Evolutionary conservation across 2,329 filamentous ascomycete species (phyloP), one percentile per base, ranked within the genome.

Genomic region (Claviceps digitariae): DNA sequence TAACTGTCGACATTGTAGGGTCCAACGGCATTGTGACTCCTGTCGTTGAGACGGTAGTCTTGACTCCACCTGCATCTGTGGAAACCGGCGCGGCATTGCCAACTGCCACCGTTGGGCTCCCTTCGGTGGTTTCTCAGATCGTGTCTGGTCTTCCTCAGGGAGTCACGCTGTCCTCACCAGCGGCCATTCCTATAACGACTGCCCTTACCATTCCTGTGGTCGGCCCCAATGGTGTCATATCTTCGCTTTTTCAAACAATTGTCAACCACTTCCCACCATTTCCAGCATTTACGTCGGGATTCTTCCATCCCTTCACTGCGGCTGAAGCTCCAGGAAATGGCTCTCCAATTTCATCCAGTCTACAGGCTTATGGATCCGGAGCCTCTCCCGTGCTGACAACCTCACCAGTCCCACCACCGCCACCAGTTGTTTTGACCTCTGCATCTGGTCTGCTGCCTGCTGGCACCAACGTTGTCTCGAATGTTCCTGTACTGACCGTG

Each of bases 201-300:
- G 57, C 60, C 52, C 62, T 67, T 25, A 67, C 67, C 2, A 57
- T 64, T 34, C 55, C 63, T 15, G 56, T 66, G 23, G 52, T 68
- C 23, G 67, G 66, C 20, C 54, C 62, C 12, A 60, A 69, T 57
- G 66, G 66, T 6, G 52, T 61, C n/a, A 57, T 57, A 1, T 67
- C 67, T 2, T 58, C 66, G 13, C 57, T 65, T 29, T 61, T 66
- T 10, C 61, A 67, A 46, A 68, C 66, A 13, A 57, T 69, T 31
- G 57, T 69, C 23, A 55, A 66, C 27, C 55, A 66, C 21, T 58
- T 59, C 12, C 61, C 59, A 45, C 20, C 55, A 40, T 48, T 27
- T 50, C 62, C 48, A 58, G 57, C 17, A 52, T 25, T 43, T 23
- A 47, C 50, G 7, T 50, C 57, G 21, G 55, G 60, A n/a, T 49